phyloP scores from a whole-genome alignment of 345 rosid species.

The Moringa oleifera region DNA sequence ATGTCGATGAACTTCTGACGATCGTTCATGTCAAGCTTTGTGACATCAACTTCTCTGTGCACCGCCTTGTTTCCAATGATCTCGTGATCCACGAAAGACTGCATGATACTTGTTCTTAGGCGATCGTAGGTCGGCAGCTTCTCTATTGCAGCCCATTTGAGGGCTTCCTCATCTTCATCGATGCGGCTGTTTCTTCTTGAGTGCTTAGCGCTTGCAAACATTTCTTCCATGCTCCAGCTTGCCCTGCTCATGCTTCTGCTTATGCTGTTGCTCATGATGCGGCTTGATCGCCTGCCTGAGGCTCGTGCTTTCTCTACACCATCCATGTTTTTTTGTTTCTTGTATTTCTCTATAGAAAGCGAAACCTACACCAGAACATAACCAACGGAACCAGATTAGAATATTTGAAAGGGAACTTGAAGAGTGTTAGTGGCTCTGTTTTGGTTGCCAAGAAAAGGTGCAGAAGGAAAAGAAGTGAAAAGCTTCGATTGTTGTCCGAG shows the following conservation, averaged over 20 bases:
- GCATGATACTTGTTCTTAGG: constrained; percentile 67
- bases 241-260: constrained; percentile 58
- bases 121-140: constrained; percentile 79
- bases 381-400: background rate
- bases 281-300: constrained; percentile 7
- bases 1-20: constrained; percentile 65
- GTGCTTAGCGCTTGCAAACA: constrained; percentile 17
- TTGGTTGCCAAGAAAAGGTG: too few relatives aligned
- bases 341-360: background rate
- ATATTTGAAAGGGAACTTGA: background rate
- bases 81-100: constrained; percentile 38
- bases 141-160: constrained; percentile 97
- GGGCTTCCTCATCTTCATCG: constrained; percentile 84
- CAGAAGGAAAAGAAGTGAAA: background rate
- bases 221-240: constrained; percentile 58
- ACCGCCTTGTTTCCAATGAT: constrained; percentile 23
- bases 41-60: constrained; percentile 63
- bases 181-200: constrained; percentile 45
- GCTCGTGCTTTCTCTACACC: constrained; percentile 19
- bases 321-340: constrained; percentile 4
- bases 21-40: constrained; percentile 59
- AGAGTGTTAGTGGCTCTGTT: too few relatives aligned
- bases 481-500: too few relatives aligned
- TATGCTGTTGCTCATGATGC: constrained; percentile 26
- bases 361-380: too few relatives aligned